Conservation (phyloP, 75 land plant species). For the Pinus albicaulis region DNA sequence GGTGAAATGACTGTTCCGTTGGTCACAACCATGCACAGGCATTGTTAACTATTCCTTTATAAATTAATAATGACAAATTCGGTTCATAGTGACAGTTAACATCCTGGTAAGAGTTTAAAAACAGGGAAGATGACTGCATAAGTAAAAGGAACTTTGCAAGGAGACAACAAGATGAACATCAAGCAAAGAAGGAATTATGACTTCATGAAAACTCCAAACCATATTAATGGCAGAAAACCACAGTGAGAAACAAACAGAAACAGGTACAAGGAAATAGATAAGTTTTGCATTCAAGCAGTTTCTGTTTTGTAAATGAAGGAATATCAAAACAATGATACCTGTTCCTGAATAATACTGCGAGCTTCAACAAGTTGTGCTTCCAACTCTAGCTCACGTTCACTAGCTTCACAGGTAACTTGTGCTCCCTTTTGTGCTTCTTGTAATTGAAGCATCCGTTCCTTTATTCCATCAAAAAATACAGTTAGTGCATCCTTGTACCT, state of each 20-base stretch:
- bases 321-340: conserved; percentile 40
- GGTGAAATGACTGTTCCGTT: not conserved
- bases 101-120: not conserved
- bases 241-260: not conserved
- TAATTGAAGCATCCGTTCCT: conserved; percentile 92
- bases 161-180: not conserved
- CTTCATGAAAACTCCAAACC: not conserved
- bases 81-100: not conserved
- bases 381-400: conserved; percentile 94
- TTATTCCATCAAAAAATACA: conserved; percentile 6
- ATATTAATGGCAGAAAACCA: not conserved
- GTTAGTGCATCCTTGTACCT: not conserved
- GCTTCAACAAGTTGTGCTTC: conserved; percentile 99
- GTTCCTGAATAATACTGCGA: conserved; percentile 95
- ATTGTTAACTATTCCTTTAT: too few species aligned
- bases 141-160: not conserved
- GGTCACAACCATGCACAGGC: not conserved
- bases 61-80: too few species aligned
- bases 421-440: conserved; percentile 88
- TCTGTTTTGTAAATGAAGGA: not conserved
- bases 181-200: not conserved
- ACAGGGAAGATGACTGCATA: not conserved
- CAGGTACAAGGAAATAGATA: not conserved
- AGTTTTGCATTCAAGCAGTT: not conserved
- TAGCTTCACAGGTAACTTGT: conserved; percentile 85